Conservation (phyloP, 768 basidiomycete genomes). For the Cystofilobasidium bisporidii region DNA sequence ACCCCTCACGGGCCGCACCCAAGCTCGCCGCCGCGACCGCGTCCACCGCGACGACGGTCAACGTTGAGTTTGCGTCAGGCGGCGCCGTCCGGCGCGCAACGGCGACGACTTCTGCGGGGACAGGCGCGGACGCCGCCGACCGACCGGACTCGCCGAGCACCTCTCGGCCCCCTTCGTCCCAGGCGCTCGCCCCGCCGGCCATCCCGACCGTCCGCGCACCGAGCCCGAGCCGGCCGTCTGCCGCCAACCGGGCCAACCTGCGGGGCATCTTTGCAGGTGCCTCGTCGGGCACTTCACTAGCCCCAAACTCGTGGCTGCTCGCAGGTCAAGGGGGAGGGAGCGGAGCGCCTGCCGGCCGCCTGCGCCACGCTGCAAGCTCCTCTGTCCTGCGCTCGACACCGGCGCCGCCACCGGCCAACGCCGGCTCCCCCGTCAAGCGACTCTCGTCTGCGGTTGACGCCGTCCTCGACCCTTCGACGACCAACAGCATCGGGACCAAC, state of each 20-base stretch:
- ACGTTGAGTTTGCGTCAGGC: conserved; percentile 82
- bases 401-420: neutral
- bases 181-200: conserved; percentile 26
- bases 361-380: conserved; percentile 30
- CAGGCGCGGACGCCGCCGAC: conserved; percentile 17
- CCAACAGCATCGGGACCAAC: neutral
- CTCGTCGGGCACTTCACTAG: conserved; percentile 44
- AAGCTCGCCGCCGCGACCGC: conserved; percentile 77
- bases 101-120: neutral
- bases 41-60: conserved; percentile 83
- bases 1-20: conserved; percentile 46
- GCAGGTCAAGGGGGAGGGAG: conserved; percentile 27
- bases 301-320: conserved; percentile 56
- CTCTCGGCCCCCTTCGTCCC: conserved; percentile 11
- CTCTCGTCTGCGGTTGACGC: conserved; percentile 43
- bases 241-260: conserved; percentile 40
- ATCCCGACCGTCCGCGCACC: conserved; percentile 21
- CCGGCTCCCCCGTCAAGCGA: conserved; percentile 35
- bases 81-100: conserved; percentile 51
- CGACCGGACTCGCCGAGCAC: conserved; percentile 1
- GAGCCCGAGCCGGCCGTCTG: conserved; percentile 30
- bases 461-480: conserved; percentile 26
- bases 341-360: conserved; percentile 28
- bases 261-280: conserved; percentile 93
- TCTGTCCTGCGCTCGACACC: conserved; percentile 9